Base-by-base conservation (phyloP, 371 early-diverging fungal species). In the Coemansia sp. region DNA sequence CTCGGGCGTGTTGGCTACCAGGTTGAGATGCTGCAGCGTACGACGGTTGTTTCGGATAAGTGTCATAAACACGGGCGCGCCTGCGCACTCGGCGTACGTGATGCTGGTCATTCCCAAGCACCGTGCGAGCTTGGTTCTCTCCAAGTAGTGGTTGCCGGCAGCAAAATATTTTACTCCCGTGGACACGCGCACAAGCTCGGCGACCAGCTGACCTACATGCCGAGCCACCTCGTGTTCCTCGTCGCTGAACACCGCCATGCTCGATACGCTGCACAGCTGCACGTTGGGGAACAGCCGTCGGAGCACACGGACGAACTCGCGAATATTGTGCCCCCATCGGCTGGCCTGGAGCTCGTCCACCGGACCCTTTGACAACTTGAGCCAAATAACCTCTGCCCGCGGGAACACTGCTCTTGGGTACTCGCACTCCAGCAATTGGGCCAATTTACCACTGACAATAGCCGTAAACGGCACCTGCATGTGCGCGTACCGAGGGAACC, bases 271-370 rank as follows among this genome's bases (percentile, higher is more conserved):
- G 26, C n/a, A 51, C 10, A 39, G 42, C 0, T 5, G 26, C 5
- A 57, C 57, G 11, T 57, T 64, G 10, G 67, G 67, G 26, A 67
- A 67, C 57, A 67, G 56, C 1, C 35, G n/a, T 30, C 26, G 30
- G 14, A 64, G 14, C 34, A 20, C 6, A 3, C 6, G 3, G 0
- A 45, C 52, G 32, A 67, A 61, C 57, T 5, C 11, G 8, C 30
- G 16, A 11, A 67, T 64, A 30, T 34, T 50, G 5, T 57, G 20
- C 3, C 1, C 34, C n/a, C 63, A 13, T 16, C 39, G 34, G 5
- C 4, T 16, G 5, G 30, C 47, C 5, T 43, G 32, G 2, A 55
- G 14, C 9, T 34, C 7, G 2, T 39, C 16, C 5, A 30, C 40
- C 10, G 41, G 43, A 5, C 63, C 65, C 34, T 36, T 34, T 40